Evolutionary conservation across 2,329 filamentous ascomycete genomes (phyloP), one percentile per base, ranked within the genome.

Genomic region (Epichloe sibirici): DNA sequence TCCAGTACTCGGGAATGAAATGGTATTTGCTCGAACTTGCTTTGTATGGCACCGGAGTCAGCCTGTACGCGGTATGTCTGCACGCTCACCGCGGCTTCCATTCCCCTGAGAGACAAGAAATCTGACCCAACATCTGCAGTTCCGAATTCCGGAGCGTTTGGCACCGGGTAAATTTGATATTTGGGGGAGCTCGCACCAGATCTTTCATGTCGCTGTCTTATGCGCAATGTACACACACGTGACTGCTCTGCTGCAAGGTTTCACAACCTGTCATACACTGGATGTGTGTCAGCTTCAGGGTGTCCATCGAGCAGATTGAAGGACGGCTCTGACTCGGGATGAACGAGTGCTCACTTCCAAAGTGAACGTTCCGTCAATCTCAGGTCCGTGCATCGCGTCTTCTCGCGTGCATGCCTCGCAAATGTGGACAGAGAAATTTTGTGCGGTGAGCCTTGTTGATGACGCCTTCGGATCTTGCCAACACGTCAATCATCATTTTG

Each of bases 111-210:
- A 49, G 28, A 21, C 21, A 34, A 53, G 42, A 48, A 17, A 47
- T 45, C 47, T 52, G 21, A 56, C 45, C 11, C 11, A 7, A 37
- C 34, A 12, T 17, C 25, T 37, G 34, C 55, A 83, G 79, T 74
- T 80, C 47, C 81, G 90, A 44, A 79, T 90, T 64, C 90, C 90
- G 0, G 90, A 96, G 70, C 75, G 86, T 51, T 78, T 76, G 61
- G 76, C 71, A 49, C 90, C 89, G 0, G 85, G 88, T 3, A 74
- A 66, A n/a, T 94, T 90, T 63, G 90, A 95, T 68, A 85, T 94
- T 43, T 85, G 85, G 77, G 88, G 89, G 21, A 88, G 83, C 64
- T 93, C 87, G 23, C 90, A 95, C 68, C 90, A 95, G 70, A 83
- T 95, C 56, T 95, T 96, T 66, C 90, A 95, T 69, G 73, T 91